These are phyloP conservation scores for Nelumbo lutea DNA, from an alignment of 164 flowering plant species.

Conservation along the genomic window DNA sequence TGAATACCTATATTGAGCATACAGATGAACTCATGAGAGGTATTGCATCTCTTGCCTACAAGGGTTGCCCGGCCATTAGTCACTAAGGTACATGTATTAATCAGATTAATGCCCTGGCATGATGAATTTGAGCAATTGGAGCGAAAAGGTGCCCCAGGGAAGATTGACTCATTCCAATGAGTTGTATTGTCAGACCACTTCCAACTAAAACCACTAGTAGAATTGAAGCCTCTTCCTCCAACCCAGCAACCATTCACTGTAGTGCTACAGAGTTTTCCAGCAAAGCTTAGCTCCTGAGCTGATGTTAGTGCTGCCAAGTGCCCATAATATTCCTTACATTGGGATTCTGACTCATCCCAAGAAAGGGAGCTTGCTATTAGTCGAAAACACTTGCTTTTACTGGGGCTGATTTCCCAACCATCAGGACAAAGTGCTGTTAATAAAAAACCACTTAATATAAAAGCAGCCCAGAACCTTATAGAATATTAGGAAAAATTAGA, in stretches of 20 bases:
- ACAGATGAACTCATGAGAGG: slow-evolving; percentile 58
- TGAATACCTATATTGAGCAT: slow-evolving; percentile 50
- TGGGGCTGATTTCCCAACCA: slow-evolving; percentile 55
- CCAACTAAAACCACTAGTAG: slow-evolving; percentile 46
- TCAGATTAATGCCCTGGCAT: slow-evolving; percentile 28
- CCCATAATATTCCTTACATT: slow-evolving; percentile 41
- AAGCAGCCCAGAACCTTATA: neutral
- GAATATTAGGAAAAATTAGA: too few relatives aligned
- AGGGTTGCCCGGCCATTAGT: slow-evolving; percentile 32
- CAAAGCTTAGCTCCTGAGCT: slow-evolving; percentile 44
- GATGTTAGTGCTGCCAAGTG: slow-evolving; percentile 67
- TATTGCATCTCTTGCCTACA: slow-evolving; percentile 52
- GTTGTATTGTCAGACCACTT: slow-evolving; percentile 72
- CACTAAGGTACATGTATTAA: slow-evolving; percentile 49
- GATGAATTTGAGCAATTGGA: slow-evolving; percentile 40
- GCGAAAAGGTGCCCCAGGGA: slow-evolving; percentile 17
- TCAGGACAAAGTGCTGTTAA: slow-evolving; percentile 52
- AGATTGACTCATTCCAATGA: slow-evolving; percentile 48
- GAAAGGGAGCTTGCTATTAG: slow-evolving; percentile 24
- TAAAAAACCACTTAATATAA: neutral
- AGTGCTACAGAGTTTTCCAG: slow-evolving; percentile 45
- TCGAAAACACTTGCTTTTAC: slow-evolving; percentile 46
- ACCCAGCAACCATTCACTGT: slow-evolving; percentile 64
- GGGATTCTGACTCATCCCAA: slow-evolving; percentile 64
- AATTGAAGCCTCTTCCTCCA: slow-evolving; percentile 53